Evolutionary conservation across 164 flowering plant species (phyloP).

Genomic region (Magnolia officinalis): DNA sequence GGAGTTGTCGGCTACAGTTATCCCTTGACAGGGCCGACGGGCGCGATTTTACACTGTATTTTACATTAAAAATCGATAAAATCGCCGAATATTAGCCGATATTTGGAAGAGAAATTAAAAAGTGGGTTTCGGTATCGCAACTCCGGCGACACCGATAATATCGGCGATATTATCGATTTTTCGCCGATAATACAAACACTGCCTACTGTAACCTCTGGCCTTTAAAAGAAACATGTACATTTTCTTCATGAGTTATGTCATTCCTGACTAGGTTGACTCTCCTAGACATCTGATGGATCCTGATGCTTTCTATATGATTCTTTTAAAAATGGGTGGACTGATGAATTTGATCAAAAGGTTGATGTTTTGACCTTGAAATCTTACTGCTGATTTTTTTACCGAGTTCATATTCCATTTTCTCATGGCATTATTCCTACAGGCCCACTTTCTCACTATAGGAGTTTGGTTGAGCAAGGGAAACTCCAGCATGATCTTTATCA

Average conservation of each 20-base stretch:
- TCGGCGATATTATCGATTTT: too few species aligned
- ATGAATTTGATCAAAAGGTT: neutral
- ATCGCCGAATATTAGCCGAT: too few species aligned
- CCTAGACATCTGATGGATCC: neutral
- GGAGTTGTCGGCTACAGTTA: too few species aligned
- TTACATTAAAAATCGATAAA: too few species aligned
- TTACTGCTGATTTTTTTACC: neutral
- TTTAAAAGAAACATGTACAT: too few species aligned
- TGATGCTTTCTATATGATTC: neutral
- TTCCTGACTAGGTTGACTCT: neutral
- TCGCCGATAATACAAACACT: too few species aligned
- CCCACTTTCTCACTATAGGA: constrained; percentile 53
- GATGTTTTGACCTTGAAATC: neutral
- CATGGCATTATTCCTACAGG: constrained; percentile 33
- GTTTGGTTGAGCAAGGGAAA: constrained; percentile 64
- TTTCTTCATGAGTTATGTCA: neutral
- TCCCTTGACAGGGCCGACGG: too few species aligned
- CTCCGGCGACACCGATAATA: too few species aligned
- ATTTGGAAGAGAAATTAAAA: too few species aligned
- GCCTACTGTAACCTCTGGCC: neutral
- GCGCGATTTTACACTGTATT: too few species aligned
- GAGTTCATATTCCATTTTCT: neutral
- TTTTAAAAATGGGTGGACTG: neutral
- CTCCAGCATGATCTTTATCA: constrained; percentile 77
- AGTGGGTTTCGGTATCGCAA: too few species aligned